Conservation (phyloP, 1,284 basidiomycete species). For the Heterobasidion irregulare region DNA sequence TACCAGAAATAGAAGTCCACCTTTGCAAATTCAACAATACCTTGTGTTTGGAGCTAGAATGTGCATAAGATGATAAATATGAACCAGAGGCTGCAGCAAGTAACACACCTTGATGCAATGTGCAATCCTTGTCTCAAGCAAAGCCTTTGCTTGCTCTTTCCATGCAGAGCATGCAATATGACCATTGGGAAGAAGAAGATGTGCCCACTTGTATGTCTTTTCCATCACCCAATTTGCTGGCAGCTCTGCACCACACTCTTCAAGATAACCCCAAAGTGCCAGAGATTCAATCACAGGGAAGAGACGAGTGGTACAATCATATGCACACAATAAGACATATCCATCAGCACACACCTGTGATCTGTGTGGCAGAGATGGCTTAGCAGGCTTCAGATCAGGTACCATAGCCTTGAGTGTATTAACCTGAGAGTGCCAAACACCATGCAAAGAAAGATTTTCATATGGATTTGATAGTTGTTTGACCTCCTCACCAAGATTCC, state of each 20-base stretch:
- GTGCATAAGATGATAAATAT: too few species aligned
- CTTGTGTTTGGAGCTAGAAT: too few species aligned
- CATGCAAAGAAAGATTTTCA: constrained; percentile 13
- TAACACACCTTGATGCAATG: constrained; percentile 12
- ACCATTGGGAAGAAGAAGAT: constrained; percentile 19
- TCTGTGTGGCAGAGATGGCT: not conserved
- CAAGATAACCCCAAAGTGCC: not conserved
- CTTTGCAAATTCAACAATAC: too few species aligned
- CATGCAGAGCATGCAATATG: constrained; percentile 19
- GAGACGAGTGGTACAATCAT: not conserved
- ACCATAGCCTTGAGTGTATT: constrained; percentile 14
- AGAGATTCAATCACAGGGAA: not conserved
- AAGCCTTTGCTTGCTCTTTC: constrained; percentile 13
- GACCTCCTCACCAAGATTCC: constrained; percentile 7
- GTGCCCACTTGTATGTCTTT: constrained; percentile 16
- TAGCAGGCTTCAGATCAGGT: constrained; percentile 5
- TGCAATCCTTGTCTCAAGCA: constrained; percentile 9
- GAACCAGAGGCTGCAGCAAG: too few species aligned
- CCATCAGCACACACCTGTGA: constrained; percentile 2
- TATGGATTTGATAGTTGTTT: constrained; percentile 15
- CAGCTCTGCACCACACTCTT: not conserved
- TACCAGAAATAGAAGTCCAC: too few species aligned
- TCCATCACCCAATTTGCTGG: not conserved
- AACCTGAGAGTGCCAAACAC: constrained; percentile 5
- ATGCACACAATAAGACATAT: constrained; percentile 10